Base-by-base conservation (phyloP, 495 filamentous ascomycete species). In the Apiosordaria backusii region DNA sequence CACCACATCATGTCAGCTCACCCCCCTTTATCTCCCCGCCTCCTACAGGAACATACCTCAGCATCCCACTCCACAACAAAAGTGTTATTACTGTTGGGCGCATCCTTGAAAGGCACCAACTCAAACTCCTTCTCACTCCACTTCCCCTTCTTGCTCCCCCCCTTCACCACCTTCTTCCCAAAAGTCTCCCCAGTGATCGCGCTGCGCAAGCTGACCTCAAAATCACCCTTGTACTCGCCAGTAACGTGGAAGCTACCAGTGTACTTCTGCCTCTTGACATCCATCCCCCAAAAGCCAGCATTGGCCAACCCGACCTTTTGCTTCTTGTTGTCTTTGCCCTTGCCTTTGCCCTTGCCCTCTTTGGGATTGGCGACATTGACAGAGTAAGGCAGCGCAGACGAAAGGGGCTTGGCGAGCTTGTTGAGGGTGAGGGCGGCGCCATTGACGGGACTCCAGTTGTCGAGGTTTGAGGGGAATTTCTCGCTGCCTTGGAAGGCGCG, bases 11-110 rank as follows among this genome's bases (percentile, higher is more conserved):
- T 50, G 50, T 64, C 19, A 24, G n/a, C 13, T 15, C 15, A 23
- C 7, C 5, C 27, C 7, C 5, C 27, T 58, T 13, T 4, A 50
- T 59, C 2, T 64, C 2, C 57, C 52, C 58, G 22, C 15, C 19
- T 27, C 0, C 18, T 19, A 27, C 22, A n/a, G 19, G 53, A n/a
- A 61, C 13, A 13, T 6, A 76, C 74, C 9, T 79, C 72, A 1
- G 79, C 77, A 67, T 89, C 80, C 65, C 89, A 85, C 4, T 84
- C 84, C 35, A 91, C 67, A 2, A 81, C 81, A 70, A 89, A 89
- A 40, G 87, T 87, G 68, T 91, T 92, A 45, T 90, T 87, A 55
- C 81, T 82, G 72, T 85, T 84, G 4, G 83, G 76, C 9, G 88
- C 85, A 25, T 73, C 69, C 60, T 72, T 64, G 23, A 24, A 55